A percentile compares a stretch with the other conserved stretches of the same genome.
Evolutionary conservation across 2,329 filamentous ascomycete genomes (phyloP).

Genomic region (Microcyclosporella mali): DNA sequence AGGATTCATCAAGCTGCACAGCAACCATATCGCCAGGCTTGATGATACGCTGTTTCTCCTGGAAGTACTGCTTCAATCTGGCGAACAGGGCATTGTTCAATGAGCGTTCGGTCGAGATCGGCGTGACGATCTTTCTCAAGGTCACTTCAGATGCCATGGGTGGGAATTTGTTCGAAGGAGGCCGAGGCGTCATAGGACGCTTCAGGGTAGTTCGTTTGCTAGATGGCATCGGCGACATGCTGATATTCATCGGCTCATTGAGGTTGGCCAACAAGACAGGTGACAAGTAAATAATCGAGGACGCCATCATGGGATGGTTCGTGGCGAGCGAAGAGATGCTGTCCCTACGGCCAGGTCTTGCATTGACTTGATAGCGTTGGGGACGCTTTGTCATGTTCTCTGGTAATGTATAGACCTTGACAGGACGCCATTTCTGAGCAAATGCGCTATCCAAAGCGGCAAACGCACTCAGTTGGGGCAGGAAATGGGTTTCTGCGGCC

Average conservation of each 20-base stretch:
- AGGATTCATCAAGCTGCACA: slow-evolving; percentile 77
- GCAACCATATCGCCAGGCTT: slow-evolving; percentile 84
- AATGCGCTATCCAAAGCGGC: slow-evolving; percentile 60
- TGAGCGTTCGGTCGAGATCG: slow-evolving; percentile 75
- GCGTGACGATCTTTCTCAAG: slow-evolving; percentile 80
- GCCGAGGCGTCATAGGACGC: slow-evolving; percentile 27
- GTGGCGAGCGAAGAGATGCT: slow-evolving; percentile 49
- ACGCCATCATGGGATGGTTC: slow-evolving; percentile 42
- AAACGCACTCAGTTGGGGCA: slow-evolving; percentile 61
- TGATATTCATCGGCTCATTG: slow-evolving; percentile 69
- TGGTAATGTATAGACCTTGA: slow-evolving; percentile 81
- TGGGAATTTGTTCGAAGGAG: slow-evolving; percentile 43
- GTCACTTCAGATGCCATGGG: slow-evolving; percentile 71
- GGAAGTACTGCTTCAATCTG: slow-evolving; percentile 82
- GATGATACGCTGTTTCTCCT: slow-evolving; percentile 72
- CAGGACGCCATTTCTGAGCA: slow-evolving; percentile 71
- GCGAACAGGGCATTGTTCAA: slow-evolving; percentile 82
- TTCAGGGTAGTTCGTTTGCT: slow-evolving; percentile 37
- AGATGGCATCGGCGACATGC: slow-evolving; percentile 59
- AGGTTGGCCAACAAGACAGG: slow-evolving; percentile 84
- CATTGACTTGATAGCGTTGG: slow-evolving; percentile 49
- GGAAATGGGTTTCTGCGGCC: slow-evolving; percentile 64
- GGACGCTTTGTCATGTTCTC: slow-evolving; percentile 58
- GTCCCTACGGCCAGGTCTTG: slow-evolving; percentile 43
- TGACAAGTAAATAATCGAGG: slow-evolving; percentile 67